phyloP scores from a whole-genome alignment of 495 filamentous ascomycete genomes.

The Penicillium angulare region DNA sequence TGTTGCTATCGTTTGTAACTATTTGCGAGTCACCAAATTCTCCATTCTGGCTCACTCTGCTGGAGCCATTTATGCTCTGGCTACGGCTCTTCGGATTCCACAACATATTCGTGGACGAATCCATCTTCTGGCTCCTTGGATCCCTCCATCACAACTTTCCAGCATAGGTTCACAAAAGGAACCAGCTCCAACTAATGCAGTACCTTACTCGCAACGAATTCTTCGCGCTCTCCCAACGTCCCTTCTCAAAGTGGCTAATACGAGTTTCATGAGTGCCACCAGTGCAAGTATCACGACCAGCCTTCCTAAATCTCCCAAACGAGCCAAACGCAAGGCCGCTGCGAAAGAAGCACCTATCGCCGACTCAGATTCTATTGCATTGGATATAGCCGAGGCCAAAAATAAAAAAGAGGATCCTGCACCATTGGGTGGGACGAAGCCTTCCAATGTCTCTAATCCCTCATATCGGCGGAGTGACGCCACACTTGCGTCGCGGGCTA shows the following conservation, averaged over 20 bases:
- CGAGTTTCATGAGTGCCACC: conserved; percentile 88
- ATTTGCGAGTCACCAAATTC: conserved; percentile 91
- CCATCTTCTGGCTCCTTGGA: conserved; percentile 96
- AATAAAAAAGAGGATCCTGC: conserved; percentile 40
- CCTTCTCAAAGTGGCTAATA: conserved; percentile 90
- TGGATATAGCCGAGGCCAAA: conserved; percentile 45
- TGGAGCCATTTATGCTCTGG: conserved; percentile 95
- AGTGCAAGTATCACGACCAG: conserved; percentile 85
- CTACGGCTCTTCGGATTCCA: conserved; percentile 92
- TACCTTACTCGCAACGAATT: conserved; percentile 90
- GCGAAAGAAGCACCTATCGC: conserved; percentile 38
- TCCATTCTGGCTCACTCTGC: conserved; percentile 97
- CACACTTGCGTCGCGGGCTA: conserved; percentile 21
- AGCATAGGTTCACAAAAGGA: conserved; percentile 74
- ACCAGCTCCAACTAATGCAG: conserved; percentile 71
- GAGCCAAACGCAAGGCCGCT: conserved; percentile 60
- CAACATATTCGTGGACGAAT: conserved; percentile 94
- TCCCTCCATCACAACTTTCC: conserved; percentile 94
- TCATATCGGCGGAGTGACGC: conserved; percentile 22
- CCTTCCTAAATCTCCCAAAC: conserved; percentile 68
- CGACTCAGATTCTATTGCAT: conserved; percentile 6
- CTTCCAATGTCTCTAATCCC: conserved; percentile 15
- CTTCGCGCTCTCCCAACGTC: conserved; percentile 89
- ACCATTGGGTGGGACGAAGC: conserved; percentile 17
- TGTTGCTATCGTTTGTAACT: conserved; percentile 90